A percentile compares a stretch with the other conserved stretches of the same genome.
These are phyloP conservation scores for Rostrohypoxylon terebratum DNA, from an alignment of 495 filamentous ascomycete species.

Conservation along the genomic window DNA sequence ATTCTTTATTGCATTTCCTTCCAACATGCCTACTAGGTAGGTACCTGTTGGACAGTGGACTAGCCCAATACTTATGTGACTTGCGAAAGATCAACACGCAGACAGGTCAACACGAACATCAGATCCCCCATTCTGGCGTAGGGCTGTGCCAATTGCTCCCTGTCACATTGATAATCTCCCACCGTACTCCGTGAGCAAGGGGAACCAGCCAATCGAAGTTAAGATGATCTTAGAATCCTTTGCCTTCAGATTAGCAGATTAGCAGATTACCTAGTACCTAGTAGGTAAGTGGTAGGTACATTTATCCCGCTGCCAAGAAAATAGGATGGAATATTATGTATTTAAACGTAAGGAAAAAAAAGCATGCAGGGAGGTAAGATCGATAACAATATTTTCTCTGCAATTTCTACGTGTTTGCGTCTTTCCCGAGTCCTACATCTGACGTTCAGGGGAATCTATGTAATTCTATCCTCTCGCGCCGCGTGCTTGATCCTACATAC, in stretches of 20 bases:
- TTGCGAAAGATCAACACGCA: neutral
- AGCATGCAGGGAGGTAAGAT: constrained; percentile 25
- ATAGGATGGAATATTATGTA: constrained; percentile 41
- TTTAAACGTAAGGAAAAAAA: constrained; percentile 36
- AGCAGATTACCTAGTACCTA: no score
- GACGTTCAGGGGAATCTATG: constrained; percentile 34
- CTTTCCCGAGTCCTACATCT: constrained; percentile 18
- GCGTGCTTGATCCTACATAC: constrained; percentile 32
- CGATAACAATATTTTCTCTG: constrained; percentile 26
- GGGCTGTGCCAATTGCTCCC: constrained; percentile 24
- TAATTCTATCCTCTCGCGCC: constrained; percentile 18
- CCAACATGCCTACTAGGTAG: constrained; percentile 20
- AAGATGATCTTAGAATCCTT: constrained; percentile 35
- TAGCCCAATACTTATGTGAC: constrained; percentile 18
- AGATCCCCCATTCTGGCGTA: constrained; percentile 16
- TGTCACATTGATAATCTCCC: constrained; percentile 27
- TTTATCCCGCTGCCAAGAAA: constrained; percentile 36
- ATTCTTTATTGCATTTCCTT: constrained; percentile 14
- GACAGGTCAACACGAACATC: constrained; percentile 14
- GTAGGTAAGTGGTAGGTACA: no score
- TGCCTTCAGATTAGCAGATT: constrained; percentile 35
- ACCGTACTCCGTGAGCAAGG: constrained; percentile 5
- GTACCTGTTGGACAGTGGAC: no score
- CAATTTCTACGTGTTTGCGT: constrained; percentile 35
- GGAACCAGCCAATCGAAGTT: constrained; percentile 33